Base-by-base conservation (phyloP, 2,329 filamentous ascomycete species). In the Leptographium radiaticola region DNA sequence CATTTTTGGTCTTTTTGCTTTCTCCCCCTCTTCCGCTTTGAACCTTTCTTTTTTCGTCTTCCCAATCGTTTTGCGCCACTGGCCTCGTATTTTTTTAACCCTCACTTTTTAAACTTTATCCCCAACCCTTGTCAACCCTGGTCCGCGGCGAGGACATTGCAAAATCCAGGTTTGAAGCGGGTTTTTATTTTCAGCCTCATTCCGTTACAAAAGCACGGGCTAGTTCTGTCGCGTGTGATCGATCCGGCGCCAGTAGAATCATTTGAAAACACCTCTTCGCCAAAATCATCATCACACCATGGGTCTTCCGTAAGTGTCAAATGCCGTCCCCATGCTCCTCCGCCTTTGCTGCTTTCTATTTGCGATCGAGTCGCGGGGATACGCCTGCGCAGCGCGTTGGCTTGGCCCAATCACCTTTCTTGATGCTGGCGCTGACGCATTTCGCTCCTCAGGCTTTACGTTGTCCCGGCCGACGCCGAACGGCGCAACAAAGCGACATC, bases 401-500 rank as follows among this genome's bases (percentile, higher is more conserved):
- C 25, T 5, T 5, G 25, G 25, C 25, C 25, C 25, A 39, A 18
- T 34, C 18, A 38, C 43, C 20, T 39, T 10, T 7, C 12, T 18
- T 16, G 7, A 18, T 20, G 18, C 1, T n/a, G 20, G 18, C 40
- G 38, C 40, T 43, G 30, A 43, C 49, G 7, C 25, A 12, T 30
- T 34, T 12, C 43, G 4, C 51, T 42, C 25, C 8, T 6, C 9
- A 62, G 60, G 13, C 53, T 62, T 1, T 61, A 62, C 48, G 50
- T 58, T 31, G 48, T 59, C 1, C 59, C 58, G 34, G 57, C 59
- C 49, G 57, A 61, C 39, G 59, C 58, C 31, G 59, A 62, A 33
- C 43, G 59, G 13, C 57, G 54, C 36, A 48, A 40, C 51, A 58
- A 59, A 36, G 25, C 51, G 44, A 16, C 48, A 12, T 18, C 51